Evolutionary conservation across 2,329 filamentous ascomycete genomes (phyloP).

Genomic region (Triangularia verruculosa): DNA sequence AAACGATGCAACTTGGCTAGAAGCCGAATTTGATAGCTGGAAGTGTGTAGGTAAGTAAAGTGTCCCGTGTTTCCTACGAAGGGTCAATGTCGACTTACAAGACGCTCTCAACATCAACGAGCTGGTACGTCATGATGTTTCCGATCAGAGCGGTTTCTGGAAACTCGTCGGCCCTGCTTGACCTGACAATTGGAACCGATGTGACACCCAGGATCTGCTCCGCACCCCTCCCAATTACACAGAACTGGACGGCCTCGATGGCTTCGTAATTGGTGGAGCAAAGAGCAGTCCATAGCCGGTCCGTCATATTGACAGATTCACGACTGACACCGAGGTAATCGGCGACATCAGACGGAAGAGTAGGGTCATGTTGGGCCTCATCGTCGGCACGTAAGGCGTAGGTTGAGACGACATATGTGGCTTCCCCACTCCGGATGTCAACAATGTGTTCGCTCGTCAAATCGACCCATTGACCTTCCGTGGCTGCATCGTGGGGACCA

Average conservation of each 20-base stretch:
- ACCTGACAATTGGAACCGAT: constrained; percentile 3
- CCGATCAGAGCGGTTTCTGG: constrained; percentile 12
- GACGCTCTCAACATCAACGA: constrained; percentile 14
- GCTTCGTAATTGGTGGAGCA: constrained; percentile 17
- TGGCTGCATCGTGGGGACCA: neutral
- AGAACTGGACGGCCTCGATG: constrained; percentile 16
- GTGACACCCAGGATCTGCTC: constrained; percentile 17
- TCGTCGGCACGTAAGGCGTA: constrained; percentile 12
- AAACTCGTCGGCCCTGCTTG: neutral
- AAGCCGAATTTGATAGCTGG: constrained; percentile 14
- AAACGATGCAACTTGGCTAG: constrained; percentile 14
- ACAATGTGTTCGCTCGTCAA: constrained; percentile 9
- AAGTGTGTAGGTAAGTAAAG: neutral
- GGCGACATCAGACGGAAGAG: constrained; percentile 4
- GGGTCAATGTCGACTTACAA: constrained; percentile 7
- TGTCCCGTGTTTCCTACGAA: too few species aligned
- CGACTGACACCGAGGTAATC: constrained; percentile 13
- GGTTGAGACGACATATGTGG: constrained; percentile 11
- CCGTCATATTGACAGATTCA: constrained; percentile 13
- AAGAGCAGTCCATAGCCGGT: constrained; percentile 12
- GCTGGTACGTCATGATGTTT: constrained; percentile 18
- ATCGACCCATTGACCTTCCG: constrained; percentile 3
- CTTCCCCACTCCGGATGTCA: neutral
- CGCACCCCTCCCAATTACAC: constrained; percentile 14
- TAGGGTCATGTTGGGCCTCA: neutral